phyloP scores from a whole-genome alignment of 108 stramenopile species.

The Skeletonema potamos region DNA sequence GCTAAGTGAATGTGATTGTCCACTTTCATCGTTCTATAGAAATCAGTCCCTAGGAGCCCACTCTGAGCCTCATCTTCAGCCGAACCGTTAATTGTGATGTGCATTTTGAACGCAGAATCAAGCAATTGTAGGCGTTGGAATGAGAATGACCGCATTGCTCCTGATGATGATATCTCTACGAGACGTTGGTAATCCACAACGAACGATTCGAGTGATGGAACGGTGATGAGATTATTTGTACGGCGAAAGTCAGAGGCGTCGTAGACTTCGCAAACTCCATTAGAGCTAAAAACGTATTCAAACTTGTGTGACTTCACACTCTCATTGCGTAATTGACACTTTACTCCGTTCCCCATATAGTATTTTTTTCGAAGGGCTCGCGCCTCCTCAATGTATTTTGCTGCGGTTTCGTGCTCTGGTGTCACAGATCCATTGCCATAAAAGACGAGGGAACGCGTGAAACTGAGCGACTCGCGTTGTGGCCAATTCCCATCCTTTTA shows the following conservation, averaged over 20 bases:
- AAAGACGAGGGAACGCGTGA: slow-evolving; percentile 86
- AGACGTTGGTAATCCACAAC: slow-evolving; percentile 72
- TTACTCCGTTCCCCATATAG: slow-evolving; percentile 45
- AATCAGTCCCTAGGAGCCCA: slow-evolving; percentile 91
- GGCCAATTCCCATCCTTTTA: slow-evolving; percentile 45
- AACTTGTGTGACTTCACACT: slow-evolving; percentile 8
- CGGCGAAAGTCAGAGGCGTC: slow-evolving; percentile 40
- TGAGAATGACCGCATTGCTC: slow-evolving; percentile 83
- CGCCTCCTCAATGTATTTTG: slow-evolving; percentile 64
- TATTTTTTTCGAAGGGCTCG: slow-evolving; percentile 78
- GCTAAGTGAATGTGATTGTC: slow-evolving; percentile 99
- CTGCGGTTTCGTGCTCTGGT: slow-evolving; percentile 75
- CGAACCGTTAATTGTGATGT: slow-evolving; percentile 80
- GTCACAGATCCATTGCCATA: slow-evolving; percentile 86
- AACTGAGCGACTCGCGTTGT: slow-evolving; percentile 74
- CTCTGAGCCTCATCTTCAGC: slow-evolving; percentile 80
- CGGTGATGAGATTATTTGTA: slow-evolving; percentile 51
- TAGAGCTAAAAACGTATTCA: slow-evolving; percentile 60
- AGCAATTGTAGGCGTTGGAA: slow-evolving; percentile 88
- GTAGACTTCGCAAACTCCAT: slow-evolving; percentile 76
- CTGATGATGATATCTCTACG: slow-evolving; percentile 69
- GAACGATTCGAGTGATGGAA: slow-evolving; percentile 73
- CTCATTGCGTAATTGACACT: slow-evolving; percentile 2
- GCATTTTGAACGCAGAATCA: slow-evolving; percentile 83
- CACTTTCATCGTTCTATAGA: slow-evolving; percentile 97